These are phyloP conservation scores for Crucihimalaya himalaica DNA, from an alignment of 345 rosid genomes.

Conservation along the genomic window DNA sequence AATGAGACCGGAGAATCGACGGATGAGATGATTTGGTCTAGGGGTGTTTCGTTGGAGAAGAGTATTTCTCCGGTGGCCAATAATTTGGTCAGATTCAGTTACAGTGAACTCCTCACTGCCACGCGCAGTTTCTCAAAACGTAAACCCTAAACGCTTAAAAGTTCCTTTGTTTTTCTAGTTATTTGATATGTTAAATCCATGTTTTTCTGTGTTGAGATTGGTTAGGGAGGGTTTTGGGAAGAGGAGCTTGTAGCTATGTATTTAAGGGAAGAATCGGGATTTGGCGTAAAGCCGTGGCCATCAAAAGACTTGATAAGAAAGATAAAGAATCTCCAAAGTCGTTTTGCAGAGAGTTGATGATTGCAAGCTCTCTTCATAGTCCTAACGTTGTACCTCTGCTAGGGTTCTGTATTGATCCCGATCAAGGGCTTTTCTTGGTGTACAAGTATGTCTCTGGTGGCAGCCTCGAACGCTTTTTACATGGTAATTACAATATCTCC, in stretches of 20 bases:
- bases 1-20: constrained; percentile 47
- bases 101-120: constrained; percentile 69
- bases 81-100: constrained; percentile 66
- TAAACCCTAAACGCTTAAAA: constrained; percentile 25
- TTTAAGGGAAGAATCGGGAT: constrained; percentile 84
- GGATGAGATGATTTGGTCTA: constrained; percentile 64
- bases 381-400: constrained; percentile 75
- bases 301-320: constrained; percentile 81
- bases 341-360: constrained; percentile 94
- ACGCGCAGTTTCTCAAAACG: constrained; percentile 86
- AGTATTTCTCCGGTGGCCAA: constrained; percentile 69
- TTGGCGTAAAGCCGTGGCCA: constrained; percentile 69
- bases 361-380: constrained; percentile 83
- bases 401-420: constrained; percentile 88
- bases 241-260: constrained; percentile 94
- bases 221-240: constrained; percentile 89
- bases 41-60: constrained; percentile 75
- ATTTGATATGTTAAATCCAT: neutral
- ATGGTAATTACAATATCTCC: constrained; percentile 49
- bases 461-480: constrained; percentile 78
- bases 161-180: too few relatives aligned
- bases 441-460: constrained; percentile 94
- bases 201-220: neutral
- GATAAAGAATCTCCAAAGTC: constrained; percentile 90
- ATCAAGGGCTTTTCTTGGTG: constrained; percentile 89